These are phyloP conservation scores for Clonostachys rhizophaga DNA, from an alignment of 2,329 filamentous ascomycete species.

Conservation along the genomic window DNA sequence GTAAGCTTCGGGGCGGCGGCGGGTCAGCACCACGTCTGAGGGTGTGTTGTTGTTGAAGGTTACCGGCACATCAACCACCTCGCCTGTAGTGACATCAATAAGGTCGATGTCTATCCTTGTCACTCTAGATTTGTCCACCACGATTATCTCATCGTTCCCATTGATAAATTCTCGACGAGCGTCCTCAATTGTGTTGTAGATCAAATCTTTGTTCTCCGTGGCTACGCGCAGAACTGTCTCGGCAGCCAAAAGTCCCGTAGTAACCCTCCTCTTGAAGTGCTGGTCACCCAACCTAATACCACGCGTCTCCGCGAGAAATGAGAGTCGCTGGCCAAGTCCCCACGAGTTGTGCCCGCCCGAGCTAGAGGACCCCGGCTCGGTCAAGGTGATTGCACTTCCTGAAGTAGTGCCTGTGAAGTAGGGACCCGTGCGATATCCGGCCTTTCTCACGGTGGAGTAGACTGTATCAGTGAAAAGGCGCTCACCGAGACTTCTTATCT, in stretches of 20 bases:
- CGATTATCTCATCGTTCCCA: slow-evolving; percentile 6
- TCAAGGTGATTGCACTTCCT: slow-evolving; percentile 1
- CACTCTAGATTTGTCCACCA: slow-evolving; percentile 3
- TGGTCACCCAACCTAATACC: slow-evolving; percentile 6
- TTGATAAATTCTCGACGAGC: slow-evolving; percentile 3
- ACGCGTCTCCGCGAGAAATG: slow-evolving; percentile 6
- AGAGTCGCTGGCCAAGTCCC: slow-evolving; percentile 3
- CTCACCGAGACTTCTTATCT: slow-evolving; percentile 3
- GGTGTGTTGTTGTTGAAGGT: slow-evolving; percentile 7
- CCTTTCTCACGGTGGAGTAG: slow-evolving; percentile 1
- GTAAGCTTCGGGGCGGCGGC: slow-evolving; percentile 5
- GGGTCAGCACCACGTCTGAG: slow-evolving; percentile 2
- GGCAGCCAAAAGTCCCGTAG: slow-evolving; percentile 1
- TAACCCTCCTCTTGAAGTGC: slow-evolving; percentile 6
- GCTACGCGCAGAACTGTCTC: slow-evolving; percentile 4
- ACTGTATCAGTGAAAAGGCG: slow-evolving; percentile 4
- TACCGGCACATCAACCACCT: slow-evolving; percentile 4
- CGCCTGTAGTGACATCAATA: slow-evolving; percentile 3
- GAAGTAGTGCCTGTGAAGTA: slow-evolving; percentile 4
- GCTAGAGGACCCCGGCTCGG: slow-evolving; percentile 5
- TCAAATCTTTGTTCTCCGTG: slow-evolving; percentile 1
- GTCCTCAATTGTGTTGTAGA: slow-evolving; percentile 5
- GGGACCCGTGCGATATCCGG: slow-evolving; percentile 3
- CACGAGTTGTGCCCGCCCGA: slow-evolving; percentile 2
- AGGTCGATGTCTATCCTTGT: slow-evolving; percentile 1